Evolutionary conservation across 805 yeast genomes (phyloP), one percentile per base, ranked within the genome.

Genomic region (Yarrowia hollandica): DNA sequence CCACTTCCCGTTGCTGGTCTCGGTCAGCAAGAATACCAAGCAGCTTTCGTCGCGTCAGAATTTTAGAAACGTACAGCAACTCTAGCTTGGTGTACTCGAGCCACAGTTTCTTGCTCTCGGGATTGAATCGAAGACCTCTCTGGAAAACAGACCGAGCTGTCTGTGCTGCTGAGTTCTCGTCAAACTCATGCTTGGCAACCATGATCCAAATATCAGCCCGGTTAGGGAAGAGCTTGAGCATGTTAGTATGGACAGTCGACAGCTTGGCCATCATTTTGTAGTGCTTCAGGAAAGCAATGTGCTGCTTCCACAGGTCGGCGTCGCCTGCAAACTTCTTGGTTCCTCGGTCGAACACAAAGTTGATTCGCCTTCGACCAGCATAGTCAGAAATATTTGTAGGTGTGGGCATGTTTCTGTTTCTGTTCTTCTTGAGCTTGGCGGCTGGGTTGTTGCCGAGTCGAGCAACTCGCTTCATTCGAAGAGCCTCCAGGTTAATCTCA

Each of bases 131-230:
- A 37, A 94, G 76, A 28, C 86, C 96, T 64, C 87, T 82, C 71
- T 91, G 97, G 71, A 90, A 83, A 22, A 94, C 78, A 9, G 83
- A 82, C 71, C 99, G 81, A 19, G 97, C 91, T 44, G 96, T 91
- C 68, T 86, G 84, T 42, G 96, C 88, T 66, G 90, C 87, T 37
- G 92, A 88, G 71, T 94, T 90, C 25, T 81, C 81, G 65, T 92
- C 97, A 67, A 88, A 85, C 73, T 94, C 98, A 72, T 89, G 90
- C 69, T 88, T 88, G 26, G 97, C 97, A 21, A 97, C 97, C 67
- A 89, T 82, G 39, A 94, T 82, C 99, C 99, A 94, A 15, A 92
- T 87, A 65, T 85, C 87, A 2, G 90, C 81, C 68, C 91, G 88
- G 39, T 87, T 80, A n/a, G 99, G 98, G 69, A 94, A 98, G 63